Percentiles rank a stretch among this genome's conserved stretches.
phyloP scores from a whole-genome alignment of 2,329 filamentous ascomycete species.

The Penicillium capsulatum region DNA sequence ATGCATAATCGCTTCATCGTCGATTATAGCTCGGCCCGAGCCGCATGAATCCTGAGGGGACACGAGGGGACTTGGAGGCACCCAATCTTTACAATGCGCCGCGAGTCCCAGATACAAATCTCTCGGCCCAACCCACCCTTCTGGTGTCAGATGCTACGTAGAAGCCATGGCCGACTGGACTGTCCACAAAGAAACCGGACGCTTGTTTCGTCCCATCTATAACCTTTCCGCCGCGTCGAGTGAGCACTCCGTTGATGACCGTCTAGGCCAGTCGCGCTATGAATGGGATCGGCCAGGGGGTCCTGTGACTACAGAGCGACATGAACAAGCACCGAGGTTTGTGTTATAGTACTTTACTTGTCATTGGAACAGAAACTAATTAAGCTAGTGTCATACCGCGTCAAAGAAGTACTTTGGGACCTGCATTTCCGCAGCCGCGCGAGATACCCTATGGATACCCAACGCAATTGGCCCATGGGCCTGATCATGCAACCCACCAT shows the following conservation, averaged over 20 bases:
- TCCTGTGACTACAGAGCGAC: neutral
- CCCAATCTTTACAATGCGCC: neutral
- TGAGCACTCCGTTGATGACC: neutral
- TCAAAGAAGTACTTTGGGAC: neutral
- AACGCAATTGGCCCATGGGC: neutral
- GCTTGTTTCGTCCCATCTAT: constrained; percentile 7
- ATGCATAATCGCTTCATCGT: constrained; percentile 3
- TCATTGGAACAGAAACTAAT: neutral
- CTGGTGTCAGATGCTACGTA: neutral
- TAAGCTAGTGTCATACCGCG: neutral
- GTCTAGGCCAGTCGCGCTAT: constrained; percentile 1
- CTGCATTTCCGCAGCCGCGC: neutral
- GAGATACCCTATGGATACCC: constrained; percentile 1
- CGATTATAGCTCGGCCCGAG: constrained; percentile 1
- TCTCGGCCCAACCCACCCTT: neutral
- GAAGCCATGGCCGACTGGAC: constrained; percentile 5
- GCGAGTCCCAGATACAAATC: neutral
- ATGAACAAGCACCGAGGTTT: constrained; percentile 1
- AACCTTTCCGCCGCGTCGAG: neutral
- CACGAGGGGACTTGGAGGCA: neutral
- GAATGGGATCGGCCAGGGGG: constrained; percentile 6
- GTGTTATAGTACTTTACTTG: neutral
- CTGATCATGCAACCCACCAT: neutral
- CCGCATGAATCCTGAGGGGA: constrained; percentile 1
- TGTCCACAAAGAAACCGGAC: constrained; percentile 2